Base-by-base conservation (phyloP, 805 yeast genomes). In the Sugiyamaella americana region DNA sequence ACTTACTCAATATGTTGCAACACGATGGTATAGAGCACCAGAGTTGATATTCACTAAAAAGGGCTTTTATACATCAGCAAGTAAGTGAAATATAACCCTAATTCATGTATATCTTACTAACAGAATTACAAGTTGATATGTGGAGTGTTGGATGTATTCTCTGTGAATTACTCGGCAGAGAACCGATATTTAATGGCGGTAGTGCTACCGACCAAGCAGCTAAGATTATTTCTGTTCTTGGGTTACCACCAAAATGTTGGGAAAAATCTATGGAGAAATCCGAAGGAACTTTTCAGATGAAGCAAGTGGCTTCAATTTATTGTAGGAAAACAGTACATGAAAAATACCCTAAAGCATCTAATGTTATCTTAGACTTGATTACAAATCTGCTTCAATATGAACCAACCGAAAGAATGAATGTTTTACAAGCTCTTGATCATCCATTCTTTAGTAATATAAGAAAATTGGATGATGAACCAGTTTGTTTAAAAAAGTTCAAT, bases 11-110 rank as follows among this genome's bases (percentile, higher is more conserved):
- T 89, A 89, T 60, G 96, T 89, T 20, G 96, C 96, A 0, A 89
- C 97, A 0, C 68, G 97, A 48, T 89, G 96, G 96, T 89, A 89
- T 59, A 71, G 98, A 39, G 96, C 97, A 0, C 98, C 98, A 0
- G 98, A 89, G 58, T 70, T 89, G 41, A 76, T 89, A 38, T 64
- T 88, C 29, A 74, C 84, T 8, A 71, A 75, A 47, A 73, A 71
- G 43, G 58, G 55, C 16, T n/a, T n/a, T n/a, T 87, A 87, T 59
- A 74, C 79, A 2, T 83, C 83, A 48, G 72, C 78, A 2, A 48
- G 58, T 54, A 46, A 40, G 58, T 40, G 2, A 3, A 8, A 5
- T 5, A 10, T 10, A n/a, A 23, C 41, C n/a, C n/a, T n/a, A n/a
- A n/a, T n/a, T n/a, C 16, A 11, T 3, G 23, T 34, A 18, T 10